Evolutionary conservation across 805 yeast genomes (phyloP), one percentile per base, ranked within the genome.

Genomic region (Kurtzmaniella fragi): DNA sequence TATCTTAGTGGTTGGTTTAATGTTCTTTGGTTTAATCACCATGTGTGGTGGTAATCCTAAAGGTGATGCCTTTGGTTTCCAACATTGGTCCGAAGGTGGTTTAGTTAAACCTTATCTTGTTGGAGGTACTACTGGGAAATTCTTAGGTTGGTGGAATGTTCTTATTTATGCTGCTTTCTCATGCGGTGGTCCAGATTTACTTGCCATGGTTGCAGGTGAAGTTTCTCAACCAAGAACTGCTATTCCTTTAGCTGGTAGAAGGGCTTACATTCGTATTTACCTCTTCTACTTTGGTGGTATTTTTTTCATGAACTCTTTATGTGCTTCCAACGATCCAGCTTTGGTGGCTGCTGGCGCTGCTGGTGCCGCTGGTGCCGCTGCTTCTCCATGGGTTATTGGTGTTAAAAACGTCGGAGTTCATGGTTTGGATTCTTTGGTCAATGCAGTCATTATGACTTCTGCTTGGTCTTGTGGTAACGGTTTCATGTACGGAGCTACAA

Each of bases 31-130:
- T 12, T 53, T 62, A 40, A 51, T 63, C 28, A 45, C 65, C 40
- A 61, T 62, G 67, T 58, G 65, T 41, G 69, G 69, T 9, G 68
- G 67, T 13, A 59, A 61, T 44, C 70, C 70, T n/a, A 36, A 54
- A 20, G 44, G 44, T 11, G 52, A 59, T 31, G 66, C 66, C 11
- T 60, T 50, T 42, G 69, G 69, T 5, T 62, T 63, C 47, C 49
- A 48, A 35, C 51, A 63, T 47, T 63, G 68, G 69, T 32, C 43
- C 13, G 56, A 57, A 41, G 67, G 64, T 31, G 67, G 67, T 1
- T 47, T 61, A 3, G 48, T 58, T 43, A 59, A 51, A 32, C 53
- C 47, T 28, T 61, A 52, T 36, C 54, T 53, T 17, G 57, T 49
- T 13, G 13, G 35, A 7, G 67, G 67, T 5, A 17, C 47, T 9